A percentile compares a stretch with the other conserved stretches of the same genome.
Conservation (phyloP, 768 basidiomycete genomes). For the Cystofilobasidium macerans region DNA sequence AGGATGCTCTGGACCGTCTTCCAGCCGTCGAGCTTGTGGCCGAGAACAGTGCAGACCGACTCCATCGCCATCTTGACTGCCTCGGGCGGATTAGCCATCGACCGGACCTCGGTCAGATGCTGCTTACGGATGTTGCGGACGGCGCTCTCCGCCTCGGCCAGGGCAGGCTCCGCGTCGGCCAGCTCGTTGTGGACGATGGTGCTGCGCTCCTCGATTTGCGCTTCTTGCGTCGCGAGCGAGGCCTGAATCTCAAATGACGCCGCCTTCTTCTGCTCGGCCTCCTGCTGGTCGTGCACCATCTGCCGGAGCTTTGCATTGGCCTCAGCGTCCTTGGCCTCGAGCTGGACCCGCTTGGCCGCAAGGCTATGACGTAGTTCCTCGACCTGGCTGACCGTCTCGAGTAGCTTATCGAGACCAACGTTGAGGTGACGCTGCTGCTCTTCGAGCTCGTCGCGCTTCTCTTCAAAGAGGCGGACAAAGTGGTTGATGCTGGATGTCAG, state of each 20-base stretch:
- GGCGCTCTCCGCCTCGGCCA: conserved; percentile 86
- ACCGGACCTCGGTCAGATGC: conserved; percentile 89
- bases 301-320: conserved; percentile 95
- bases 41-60: conserved; percentile 89
- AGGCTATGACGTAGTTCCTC: conserved; percentile 91
- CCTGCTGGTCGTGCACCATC: conserved; percentile 97
- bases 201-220: conserved; percentile 73
- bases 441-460: conserved; percentile 93
- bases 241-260: conserved; percentile 94
- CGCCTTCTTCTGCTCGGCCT: conserved; percentile 94
- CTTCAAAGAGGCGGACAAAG: conserved; percentile 84
- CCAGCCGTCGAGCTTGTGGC: conserved; percentile 96
- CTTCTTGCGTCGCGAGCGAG: conserved; percentile 81
- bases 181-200: conserved; percentile 87
- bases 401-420: conserved; percentile 91
- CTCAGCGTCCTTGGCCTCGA: conserved; percentile 84
- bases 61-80: conserved; percentile 97
- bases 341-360: conserved; percentile 81
- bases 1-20: conserved; percentile 89
- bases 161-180: conserved; percentile 94
- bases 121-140: conserved; percentile 93
- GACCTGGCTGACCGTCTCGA: conserved; percentile 90
- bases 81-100: conserved; percentile 97
- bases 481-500: conserved; percentile 67
- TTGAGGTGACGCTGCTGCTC: conserved; percentile 98